Base-by-base conservation (phyloP, 1,139 yeast genomes). In the Nakaseomyces glabratus region DNA sequence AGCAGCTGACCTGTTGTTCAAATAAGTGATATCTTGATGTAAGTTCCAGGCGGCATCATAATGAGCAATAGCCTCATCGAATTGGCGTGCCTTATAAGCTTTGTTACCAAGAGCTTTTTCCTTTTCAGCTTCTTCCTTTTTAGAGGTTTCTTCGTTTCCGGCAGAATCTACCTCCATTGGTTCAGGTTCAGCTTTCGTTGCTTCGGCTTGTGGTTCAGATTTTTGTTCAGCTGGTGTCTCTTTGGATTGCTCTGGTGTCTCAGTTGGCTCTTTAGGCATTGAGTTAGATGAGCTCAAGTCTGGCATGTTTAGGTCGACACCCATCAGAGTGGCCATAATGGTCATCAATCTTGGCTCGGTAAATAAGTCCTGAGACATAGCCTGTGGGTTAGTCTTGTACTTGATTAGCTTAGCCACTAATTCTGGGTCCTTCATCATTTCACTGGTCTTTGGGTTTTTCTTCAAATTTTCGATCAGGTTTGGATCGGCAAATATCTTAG, bases 1-100 rank as follows among this genome's bases (percentile, higher is more conserved):
- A 19, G 98, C 98, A 37, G 99, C 98, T 23, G 98, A 93, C 55
- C 93, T 76, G 69, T 93, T 93, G 67, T 90, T 93, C 57, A 93
- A 69, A 60, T 82, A 93, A 1, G 98, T 90, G 52, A 90, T 84
- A 55, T 93, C 98, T 55, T 78, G 71, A 63, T 69, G 65, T 20
- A 77, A 60, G 30, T 78, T 81, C 84, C 90, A 93, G 2, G 99
- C 99, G 53, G 76, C 71, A 54, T 82, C 69, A 65, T 93, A 93
- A 44, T 75, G 68, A 38, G 67, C 82, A 56, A 93, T 88, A 28
- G 99, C 98, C 52, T 81, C 95, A 55, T 85, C 96, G 48, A 93
- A 93, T 55, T 88, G 70, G 57, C 82, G 82, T 49, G 78, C 69
- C 62, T 90, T 90, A 69, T 93, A 93, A 33, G 82, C 68, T 31